Base-by-base conservation (phyloP, 2,329 filamentous ascomycete genomes). In the Apiospora rasikravindrae region DNA sequence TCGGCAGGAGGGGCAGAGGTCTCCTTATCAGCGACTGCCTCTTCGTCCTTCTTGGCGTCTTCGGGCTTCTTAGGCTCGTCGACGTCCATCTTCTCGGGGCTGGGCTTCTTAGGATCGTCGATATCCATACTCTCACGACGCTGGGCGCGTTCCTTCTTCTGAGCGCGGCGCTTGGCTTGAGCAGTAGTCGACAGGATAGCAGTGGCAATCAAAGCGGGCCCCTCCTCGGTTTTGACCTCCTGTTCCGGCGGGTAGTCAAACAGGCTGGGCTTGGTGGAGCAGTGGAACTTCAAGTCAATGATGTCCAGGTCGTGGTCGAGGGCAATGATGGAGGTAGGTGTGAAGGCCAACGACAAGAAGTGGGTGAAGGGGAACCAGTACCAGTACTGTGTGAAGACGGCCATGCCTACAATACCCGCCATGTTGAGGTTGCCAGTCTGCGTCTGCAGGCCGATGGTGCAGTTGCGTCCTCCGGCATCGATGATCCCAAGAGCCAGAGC, bases 301-400 rank as follows among this genome's bases (percentile, higher is more conserved):
- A 98, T 94, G 78, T 98, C 94, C 19, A 99, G 88, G 79, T 98
- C 94, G 79, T 97, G 93, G 80, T 99, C 95, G 37, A 99, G 90
- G 73, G 94, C 96, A 77, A 98, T 98, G 79, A 99, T 93, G 1
- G 96, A 93, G 1, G 97, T 99, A 1, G 96, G 96, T n/a, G 94
- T 95, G 84, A 99, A 98, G 79, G 94, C 95, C 74, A 99, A 88
- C 0, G 96, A 97, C 72, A 99, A 83, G 90, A 99, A 99, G 84
- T 99, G 96, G 42, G 96, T 97, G 78, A 98, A 93, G 73, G 96
- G 96, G 90, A 99, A 99, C 96, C 96, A 99, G 86, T 99, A 99
- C 96, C 96, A 99, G 86, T 99, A 99, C 82, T 99, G 96, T 11
- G 95, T 97, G 84, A 99, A 99, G 70, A 99, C 93, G 40, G 95